These are phyloP conservation scores for Lavandula angustifolia DNA, from an alignment of 257 asterid species.

Conservation along the genomic window DNA sequence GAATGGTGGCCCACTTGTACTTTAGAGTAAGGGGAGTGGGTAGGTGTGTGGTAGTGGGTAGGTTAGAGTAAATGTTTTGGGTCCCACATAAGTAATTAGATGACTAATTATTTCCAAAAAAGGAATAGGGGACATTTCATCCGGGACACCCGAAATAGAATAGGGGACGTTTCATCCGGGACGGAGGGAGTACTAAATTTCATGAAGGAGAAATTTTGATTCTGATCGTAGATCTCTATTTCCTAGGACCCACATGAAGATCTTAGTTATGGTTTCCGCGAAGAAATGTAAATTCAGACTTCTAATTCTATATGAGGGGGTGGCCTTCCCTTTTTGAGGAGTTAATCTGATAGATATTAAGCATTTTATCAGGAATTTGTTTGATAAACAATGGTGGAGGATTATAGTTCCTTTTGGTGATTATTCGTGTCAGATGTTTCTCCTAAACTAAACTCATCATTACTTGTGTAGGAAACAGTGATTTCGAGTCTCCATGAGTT, in stretches of 20 bases:
- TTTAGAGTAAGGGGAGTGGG: too few relatives aligned
- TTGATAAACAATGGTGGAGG: conserved; percentile 15
- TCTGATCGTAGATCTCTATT: conserved; percentile 33
- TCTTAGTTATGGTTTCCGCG: conserved; percentile 2
- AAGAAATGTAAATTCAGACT: background rate
- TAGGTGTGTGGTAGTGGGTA: too few relatives aligned
- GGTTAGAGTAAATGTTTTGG: too few relatives aligned
- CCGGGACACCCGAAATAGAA: too few relatives aligned
- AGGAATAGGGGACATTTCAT: too few relatives aligned
- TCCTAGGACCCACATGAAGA: background rate
- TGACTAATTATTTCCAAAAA: too few relatives aligned
- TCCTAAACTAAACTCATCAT: conserved; percentile 20
- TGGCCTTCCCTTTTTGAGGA: too few relatives aligned
- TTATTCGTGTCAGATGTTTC: conserved; percentile 10
- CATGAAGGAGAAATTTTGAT: background rate
- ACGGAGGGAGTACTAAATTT: background rate
- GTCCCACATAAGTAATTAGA: too few relatives aligned
- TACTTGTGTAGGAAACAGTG: conserved; percentile 57
- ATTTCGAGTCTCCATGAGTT: conserved; percentile 78
- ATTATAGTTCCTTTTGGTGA: conserved; percentile 7
- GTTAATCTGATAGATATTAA: too few relatives aligned
- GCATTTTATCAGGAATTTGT: background rate
- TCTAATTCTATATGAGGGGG: too few relatives aligned
- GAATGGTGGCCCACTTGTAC: too few relatives aligned
- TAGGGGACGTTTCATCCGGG: too few relatives aligned